Evolutionary conservation across 2,329 filamentous ascomycete genomes (phyloP).

Genomic region (Paecilomyces sp.): DNA sequence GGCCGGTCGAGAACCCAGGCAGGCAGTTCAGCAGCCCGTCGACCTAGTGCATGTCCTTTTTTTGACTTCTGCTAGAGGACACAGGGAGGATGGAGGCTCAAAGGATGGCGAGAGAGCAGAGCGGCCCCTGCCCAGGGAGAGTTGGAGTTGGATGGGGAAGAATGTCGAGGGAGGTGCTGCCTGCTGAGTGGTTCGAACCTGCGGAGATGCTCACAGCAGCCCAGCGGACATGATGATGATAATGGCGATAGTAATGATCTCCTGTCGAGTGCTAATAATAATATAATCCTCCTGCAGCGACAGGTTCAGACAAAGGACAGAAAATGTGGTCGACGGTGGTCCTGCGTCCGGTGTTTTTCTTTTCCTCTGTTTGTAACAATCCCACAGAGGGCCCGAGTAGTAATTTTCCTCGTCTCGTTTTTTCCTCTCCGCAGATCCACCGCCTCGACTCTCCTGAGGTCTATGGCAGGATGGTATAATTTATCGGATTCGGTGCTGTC

Average conservation of each 20-base stretch:
- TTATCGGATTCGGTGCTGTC: background rate
- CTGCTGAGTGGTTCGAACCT: conserved; percentile 8
- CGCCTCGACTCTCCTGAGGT: conserved; percentile 1
- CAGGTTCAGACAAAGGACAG: background rate
- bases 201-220: background rate
- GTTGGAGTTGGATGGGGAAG: conserved; percentile 6
- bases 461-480: background rate
- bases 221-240: background rate
- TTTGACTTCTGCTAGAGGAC: background rate
- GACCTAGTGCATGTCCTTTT: conserved; percentile 5
- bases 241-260: too few relatives aligned
- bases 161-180: conserved; percentile 14
- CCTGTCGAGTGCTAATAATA: background rate
- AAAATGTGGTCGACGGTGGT: conserved; percentile 4
- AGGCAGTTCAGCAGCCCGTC: background rate
- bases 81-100: conserved; percentile 1
- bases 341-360: conserved; percentile 22
- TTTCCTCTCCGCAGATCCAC: conserved; percentile 23
- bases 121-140: conserved; percentile 7
- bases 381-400: conserved; percentile 7
- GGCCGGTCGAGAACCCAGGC: conserved; percentile 1
- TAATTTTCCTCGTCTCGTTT: conserved; percentile 12
- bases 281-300: background rate
- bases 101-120: background rate
- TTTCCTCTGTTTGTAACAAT: conserved; percentile 29